Percentiles rank a stretch among this genome's conserved stretches.
phyloP scores from a whole-genome alignment of 2,329 filamentous ascomycete genomes.

The Diplodia intermedia region DNA sequence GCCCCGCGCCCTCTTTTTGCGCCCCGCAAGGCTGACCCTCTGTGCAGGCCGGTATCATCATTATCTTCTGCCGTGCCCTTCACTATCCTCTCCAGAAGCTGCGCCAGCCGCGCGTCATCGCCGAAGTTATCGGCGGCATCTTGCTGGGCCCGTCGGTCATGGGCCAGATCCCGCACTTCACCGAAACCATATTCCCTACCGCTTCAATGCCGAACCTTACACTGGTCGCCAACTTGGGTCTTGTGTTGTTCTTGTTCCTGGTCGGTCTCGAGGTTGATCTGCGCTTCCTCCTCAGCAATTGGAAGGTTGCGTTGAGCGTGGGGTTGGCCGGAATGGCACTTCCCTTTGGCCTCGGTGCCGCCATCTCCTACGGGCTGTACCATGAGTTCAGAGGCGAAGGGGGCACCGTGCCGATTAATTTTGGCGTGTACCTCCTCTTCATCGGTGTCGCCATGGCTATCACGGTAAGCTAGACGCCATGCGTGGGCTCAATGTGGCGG shows the following conservation, averaged over 20 bases:
- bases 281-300: conserved; percentile 77
- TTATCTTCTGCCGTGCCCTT: conserved; percentile 74
- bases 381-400: conserved; percentile 70
- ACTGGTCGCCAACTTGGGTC: conserved; percentile 80
- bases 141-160: conserved; percentile 86
- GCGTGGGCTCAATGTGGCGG: neutral
- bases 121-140: conserved; percentile 85
- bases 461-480: conserved; percentile 62
- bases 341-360: conserved; percentile 82
- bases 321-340: conserved; percentile 79
- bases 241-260: conserved; percentile 85
- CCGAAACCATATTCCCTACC: conserved; percentile 75
- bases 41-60: conserved; percentile 72
- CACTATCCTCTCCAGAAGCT: conserved; percentile 80
- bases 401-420: conserved; percentile 63
- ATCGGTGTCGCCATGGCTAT: conserved; percentile 94
- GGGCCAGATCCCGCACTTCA: conserved; percentile 83
- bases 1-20: conserved; percentile 23
- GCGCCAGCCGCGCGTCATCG: conserved; percentile 81
- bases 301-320: conserved; percentile 79
- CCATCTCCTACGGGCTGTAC: conserved; percentile 81
- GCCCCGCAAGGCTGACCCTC: neutral
- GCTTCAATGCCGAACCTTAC: conserved; percentile 76
- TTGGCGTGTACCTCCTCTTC: conserved; percentile 74
- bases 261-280: conserved; percentile 88